phyloP scores from a whole-genome alignment of 2,329 filamentous ascomycete species.

The Claviceps pazoutovae region DNA sequence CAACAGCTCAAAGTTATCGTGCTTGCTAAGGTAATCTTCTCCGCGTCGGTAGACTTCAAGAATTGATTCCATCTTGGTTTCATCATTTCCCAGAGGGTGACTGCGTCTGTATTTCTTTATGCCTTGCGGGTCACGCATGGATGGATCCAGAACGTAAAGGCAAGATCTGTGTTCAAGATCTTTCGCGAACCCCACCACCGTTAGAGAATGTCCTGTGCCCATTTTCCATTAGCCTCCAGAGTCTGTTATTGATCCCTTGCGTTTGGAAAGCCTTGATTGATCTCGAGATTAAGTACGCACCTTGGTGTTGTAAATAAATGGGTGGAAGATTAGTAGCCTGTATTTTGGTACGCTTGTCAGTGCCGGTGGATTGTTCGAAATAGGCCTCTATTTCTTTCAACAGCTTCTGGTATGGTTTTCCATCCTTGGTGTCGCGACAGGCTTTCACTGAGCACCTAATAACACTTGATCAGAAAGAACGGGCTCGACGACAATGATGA shows the following conservation, averaged over 20 bases:
- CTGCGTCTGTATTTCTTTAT: constrained; percentile 45
- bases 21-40: constrained; percentile 51
- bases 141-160: constrained; percentile 79
- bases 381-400: constrained; percentile 58
- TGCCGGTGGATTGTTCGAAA: constrained; percentile 41
- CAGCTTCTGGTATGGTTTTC: constrained; percentile 38
- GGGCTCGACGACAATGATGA: background rate
- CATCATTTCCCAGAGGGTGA: constrained; percentile 27
- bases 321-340: constrained; percentile 60
- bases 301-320: constrained; percentile 78
- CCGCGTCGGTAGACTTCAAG: constrained; percentile 64
- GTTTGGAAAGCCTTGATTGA: background rate
- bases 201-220: constrained; percentile 64
- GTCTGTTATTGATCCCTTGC: background rate
- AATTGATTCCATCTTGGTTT: constrained; percentile 26
- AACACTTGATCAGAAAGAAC: background rate
- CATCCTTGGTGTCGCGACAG: constrained; percentile 34
- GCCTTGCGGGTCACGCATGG: constrained; percentile 54
- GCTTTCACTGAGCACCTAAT: constrained; percentile 47
- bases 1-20: constrained; percentile 67
- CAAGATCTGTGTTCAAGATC: constrained; percentile 48
- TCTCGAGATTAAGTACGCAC: constrained; percentile 22
- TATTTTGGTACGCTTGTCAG: constrained; percentile 42
- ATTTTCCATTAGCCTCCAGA: background rate
- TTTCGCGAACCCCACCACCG: constrained; percentile 73